phyloP scores from a whole-genome alignment of 1,139 yeast genomes.

The Diutina rugosa region DNA sequence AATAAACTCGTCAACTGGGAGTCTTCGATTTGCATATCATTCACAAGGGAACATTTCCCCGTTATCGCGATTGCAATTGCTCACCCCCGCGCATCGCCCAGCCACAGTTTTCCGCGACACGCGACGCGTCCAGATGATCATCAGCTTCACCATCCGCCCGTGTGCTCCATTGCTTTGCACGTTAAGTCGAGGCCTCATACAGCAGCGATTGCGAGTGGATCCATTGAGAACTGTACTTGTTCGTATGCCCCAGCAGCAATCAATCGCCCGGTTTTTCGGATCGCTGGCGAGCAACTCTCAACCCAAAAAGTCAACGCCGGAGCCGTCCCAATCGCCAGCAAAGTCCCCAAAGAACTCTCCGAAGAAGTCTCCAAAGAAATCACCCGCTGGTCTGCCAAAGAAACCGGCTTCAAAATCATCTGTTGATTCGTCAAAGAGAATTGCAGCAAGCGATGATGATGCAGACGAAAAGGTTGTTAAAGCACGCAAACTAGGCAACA shows the following conservation, averaged over 20 bases:
- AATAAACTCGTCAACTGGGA: too few relatives aligned
- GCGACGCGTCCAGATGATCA: not conserved
- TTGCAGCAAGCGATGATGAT: not conserved
- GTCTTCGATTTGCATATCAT: too few relatives aligned
- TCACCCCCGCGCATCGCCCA: too few relatives aligned
- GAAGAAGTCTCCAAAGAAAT: not conserved
- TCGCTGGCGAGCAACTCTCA: not conserved
- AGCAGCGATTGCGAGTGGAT: not conserved
- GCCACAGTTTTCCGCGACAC: not conserved
- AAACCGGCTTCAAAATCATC: not conserved
- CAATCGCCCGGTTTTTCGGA: not conserved
- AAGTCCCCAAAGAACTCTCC: not conserved
- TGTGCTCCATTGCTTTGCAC: not conserved
- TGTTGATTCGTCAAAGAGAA: not conserved
- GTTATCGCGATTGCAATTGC: too few relatives aligned
- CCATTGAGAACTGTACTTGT: not conserved
- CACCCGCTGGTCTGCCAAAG: not conserved
- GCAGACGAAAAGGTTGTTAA: not conserved
- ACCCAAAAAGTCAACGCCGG: not conserved
- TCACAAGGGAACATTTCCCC: too few relatives aligned
- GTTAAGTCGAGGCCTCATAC: not conserved
- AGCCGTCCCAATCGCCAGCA: not conserved
- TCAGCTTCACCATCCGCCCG: not conserved
- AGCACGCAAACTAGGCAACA: not conserved
- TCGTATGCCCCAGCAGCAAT: slow-evolving; percentile 1